A percentile compares a stretch with the other conserved stretches of the same genome.
Conservation (phyloP, 768 basidiomycete species). For the Postia placenta region DNA sequence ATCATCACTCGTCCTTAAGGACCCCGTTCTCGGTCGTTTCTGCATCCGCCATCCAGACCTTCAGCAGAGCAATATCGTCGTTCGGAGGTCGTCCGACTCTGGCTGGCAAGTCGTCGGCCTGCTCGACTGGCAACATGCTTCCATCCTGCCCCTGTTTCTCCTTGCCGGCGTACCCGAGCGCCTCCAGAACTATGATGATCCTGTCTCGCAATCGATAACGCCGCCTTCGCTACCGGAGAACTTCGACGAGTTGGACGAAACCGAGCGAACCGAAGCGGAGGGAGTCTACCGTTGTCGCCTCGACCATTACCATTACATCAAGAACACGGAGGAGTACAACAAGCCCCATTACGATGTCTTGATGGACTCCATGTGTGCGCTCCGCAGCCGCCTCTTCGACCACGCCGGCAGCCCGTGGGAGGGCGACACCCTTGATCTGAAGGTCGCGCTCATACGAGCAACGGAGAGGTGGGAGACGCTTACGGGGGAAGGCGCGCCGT, state of each 20-base stretch:
- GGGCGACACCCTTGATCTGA: conserved; percentile 43
- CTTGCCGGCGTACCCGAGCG: conserved; percentile 36
- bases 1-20: conserved; percentile 38
- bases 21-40: conserved; percentile 37
- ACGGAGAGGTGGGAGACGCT: conserved; percentile 20
- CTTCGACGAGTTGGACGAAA: conserved; percentile 34
- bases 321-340: conserved; percentile 40
- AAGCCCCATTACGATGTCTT: conserved; percentile 33
- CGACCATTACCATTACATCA: conserved; percentile 45
- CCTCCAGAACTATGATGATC: conserved; percentile 44
- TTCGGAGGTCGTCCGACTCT: conserved; percentile 40
- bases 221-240: conserved; percentile 40
- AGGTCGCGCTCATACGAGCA: conserved; percentile 35
- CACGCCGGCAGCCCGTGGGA: conserved; percentile 43
- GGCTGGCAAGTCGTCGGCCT: conserved; percentile 29
- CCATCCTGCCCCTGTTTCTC: conserved; percentile 49
- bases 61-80: conserved; percentile 42
- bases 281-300: conserved; percentile 40
- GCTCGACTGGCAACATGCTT: conserved; percentile 34
- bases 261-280: conserved; percentile 25
- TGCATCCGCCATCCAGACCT: conserved; percentile 41
- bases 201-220: conserved; percentile 30
- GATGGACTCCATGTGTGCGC: conserved; percentile 28
- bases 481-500: conserved; percentile 16
- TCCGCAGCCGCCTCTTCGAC: conserved; percentile 37